A percentile compares a stretch with the other conserved stretches of the same genome.
These are phyloP conservation scores for Colletotrichum phormii DNA, from an alignment of 2,329 filamentous ascomycete species.

Conservation along the genomic window DNA sequence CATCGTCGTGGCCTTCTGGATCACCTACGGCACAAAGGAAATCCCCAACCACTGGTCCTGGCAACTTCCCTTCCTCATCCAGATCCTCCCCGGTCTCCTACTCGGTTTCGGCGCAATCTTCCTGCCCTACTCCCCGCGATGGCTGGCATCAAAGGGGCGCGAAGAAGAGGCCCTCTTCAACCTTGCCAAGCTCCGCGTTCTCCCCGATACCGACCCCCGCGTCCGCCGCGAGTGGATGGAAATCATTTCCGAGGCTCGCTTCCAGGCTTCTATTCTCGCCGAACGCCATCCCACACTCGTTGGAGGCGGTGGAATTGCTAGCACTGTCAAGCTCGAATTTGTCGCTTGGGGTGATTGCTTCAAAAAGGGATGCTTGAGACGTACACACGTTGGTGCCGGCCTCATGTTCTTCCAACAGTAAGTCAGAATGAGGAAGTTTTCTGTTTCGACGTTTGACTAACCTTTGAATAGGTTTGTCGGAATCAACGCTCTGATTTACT, in stretches of 20 bases:
- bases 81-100: slow-evolving; percentile 42
- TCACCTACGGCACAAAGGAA: slow-evolving; percentile 41
- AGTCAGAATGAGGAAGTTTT: too few relatives aligned
- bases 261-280: slow-evolving; percentile 40
- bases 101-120: slow-evolving; percentile 42
- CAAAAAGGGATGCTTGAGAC: slow-evolving; percentile 58
- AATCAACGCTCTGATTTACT: slow-evolving; percentile 56
- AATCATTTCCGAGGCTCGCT: slow-evolving; percentile 37
- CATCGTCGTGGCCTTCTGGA: slow-evolving; percentile 45
- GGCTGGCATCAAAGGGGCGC: slow-evolving; percentile 49
- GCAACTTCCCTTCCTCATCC: slow-evolving; percentile 47
- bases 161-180: slow-evolving; percentile 44
- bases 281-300: slow-evolving; percentile 49
- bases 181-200: slow-evolving; percentile 29
- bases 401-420: slow-evolving; percentile 69
- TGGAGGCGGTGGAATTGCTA: slow-evolving; percentile 44
- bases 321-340: slow-evolving; percentile 58
- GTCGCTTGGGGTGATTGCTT: slow-evolving; percentile 63
- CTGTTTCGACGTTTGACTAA: too few relatives aligned
- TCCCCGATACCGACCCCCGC: slow-evolving; percentile 37
- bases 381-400: slow-evolving; percentile 57
- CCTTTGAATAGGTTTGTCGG: background rate
- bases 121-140: slow-evolving; percentile 41
- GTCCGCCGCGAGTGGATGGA: slow-evolving; percentile 38
- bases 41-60: slow-evolving; percentile 38